These are phyloP conservation scores for Avicennia marina DNA, from an alignment of 257 asterid genomes.

Conservation along the genomic window DNA sequence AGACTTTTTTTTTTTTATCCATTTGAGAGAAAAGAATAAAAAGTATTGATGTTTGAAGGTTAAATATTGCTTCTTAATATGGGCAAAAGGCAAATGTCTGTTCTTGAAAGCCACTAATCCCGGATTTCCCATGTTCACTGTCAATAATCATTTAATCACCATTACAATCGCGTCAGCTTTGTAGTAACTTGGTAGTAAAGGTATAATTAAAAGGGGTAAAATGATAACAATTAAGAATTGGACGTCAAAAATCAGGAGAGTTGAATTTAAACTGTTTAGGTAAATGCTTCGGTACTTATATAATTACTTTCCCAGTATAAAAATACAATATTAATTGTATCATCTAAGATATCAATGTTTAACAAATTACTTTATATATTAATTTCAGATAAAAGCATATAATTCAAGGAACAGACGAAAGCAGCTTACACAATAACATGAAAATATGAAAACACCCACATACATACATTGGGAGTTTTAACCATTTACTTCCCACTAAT, in stretches of 20 bases:
- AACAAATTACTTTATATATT: too few relatives aligned
- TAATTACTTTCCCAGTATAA: too few relatives aligned
- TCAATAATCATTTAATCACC: conserved; percentile 26
- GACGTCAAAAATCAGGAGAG: too few relatives aligned
- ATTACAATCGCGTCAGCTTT: conserved; percentile 2
- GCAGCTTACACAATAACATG: too few relatives aligned
- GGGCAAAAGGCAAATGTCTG: conserved; percentile 21
- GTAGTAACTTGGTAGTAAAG: conserved; percentile 18
- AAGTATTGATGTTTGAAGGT: conserved; percentile 7
- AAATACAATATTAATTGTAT: too few relatives aligned
- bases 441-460: too few relatives aligned
- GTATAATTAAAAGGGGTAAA: conserved; percentile 10
- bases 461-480: too few relatives aligned
- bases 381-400: too few relatives aligned
- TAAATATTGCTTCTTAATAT: conserved; percentile 32
- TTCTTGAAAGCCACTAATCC: conserved; percentile 48
- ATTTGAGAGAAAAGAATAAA: neutral
- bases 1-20: neutral
- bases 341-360: too few relatives aligned
- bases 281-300: neutral
- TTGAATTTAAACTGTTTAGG: neutral
- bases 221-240: neutral
- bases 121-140: conserved; percentile 31
- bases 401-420: too few relatives aligned
- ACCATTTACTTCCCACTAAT: too few relatives aligned